Conservation (phyloP, 228 moss, liverwort and hornwort genomes). For the Sphagnum magellanicum region DNA sequence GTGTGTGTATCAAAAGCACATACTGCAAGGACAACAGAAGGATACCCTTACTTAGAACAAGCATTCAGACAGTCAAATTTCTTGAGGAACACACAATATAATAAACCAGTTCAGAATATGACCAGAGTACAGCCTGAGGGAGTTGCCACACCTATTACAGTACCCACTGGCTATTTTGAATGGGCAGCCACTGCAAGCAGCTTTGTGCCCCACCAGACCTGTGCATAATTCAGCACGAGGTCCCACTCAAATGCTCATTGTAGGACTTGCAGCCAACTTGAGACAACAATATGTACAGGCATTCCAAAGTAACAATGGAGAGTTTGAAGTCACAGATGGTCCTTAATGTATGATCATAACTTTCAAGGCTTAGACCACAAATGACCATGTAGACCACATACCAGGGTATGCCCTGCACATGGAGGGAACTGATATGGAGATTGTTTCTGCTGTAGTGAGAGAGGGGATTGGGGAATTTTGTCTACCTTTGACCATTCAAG, state of each 20-base stretch:
- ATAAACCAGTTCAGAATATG: background rate
- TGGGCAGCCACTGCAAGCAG: constrained; percentile 79
- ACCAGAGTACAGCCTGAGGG: background rate
- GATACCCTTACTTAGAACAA: too few relatives aligned
- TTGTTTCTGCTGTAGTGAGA: constrained; percentile 34
- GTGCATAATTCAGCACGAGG: background rate
- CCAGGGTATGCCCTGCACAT: constrained; percentile 82
- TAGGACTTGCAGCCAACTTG: too few relatives aligned
- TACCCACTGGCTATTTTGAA: constrained; percentile 52
- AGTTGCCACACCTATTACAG: constrained; percentile 30
- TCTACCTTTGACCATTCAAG: background rate
- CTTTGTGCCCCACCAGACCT: constrained; percentile 58
- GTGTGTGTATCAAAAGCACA: constrained; percentile 73
- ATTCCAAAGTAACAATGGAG: too few relatives aligned
- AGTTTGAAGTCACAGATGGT: too few relatives aligned
- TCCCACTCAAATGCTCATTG: too few relatives aligned
- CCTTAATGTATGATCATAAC: too few relatives aligned
- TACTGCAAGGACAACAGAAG: constrained; percentile 15
- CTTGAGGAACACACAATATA: too few relatives aligned
- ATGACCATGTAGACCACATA: background rate
- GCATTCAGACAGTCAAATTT: too few relatives aligned
- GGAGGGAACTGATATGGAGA: constrained; percentile 56
- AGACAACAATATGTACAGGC: too few relatives aligned
- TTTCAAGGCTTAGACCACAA: background rate
- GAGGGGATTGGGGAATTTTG: constrained; percentile 33